Evolutionary conservation across 768 basidiomycete species (phyloP).

Genomic region (Strobilomyces dryophilus): DNA sequence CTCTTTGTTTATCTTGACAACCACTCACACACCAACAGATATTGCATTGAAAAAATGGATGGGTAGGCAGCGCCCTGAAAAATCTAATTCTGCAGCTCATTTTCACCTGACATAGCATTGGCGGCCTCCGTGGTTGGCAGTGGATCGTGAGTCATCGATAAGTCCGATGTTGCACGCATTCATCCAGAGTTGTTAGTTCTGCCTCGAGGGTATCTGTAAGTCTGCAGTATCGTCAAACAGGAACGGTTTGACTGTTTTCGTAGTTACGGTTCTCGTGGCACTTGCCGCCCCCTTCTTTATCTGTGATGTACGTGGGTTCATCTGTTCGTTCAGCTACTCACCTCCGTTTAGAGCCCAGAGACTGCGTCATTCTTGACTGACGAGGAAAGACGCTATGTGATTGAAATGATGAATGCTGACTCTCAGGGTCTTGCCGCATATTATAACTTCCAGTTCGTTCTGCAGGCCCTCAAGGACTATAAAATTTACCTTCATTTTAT

Average conservation of each 20-base stretch:
- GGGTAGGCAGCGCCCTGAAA: slow-evolving; percentile 26
- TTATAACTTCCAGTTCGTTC: slow-evolving; percentile 41
- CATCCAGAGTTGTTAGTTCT: slow-evolving; percentile 22
- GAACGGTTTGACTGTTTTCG: neutral
- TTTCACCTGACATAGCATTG: slow-evolving; percentile 17
- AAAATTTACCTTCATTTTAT: slow-evolving; percentile 31
- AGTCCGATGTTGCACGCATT: neutral
- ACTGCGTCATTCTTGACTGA: slow-evolving; percentile 27
- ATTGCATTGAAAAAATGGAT: slow-evolving; percentile 28
- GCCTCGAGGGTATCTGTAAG: slow-evolving; percentile 26
- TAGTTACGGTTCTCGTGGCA: slow-evolving; percentile 13
- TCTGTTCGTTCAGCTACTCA: neutral
- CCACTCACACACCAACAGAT: slow-evolving; percentile 26
- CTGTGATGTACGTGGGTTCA: slow-evolving; percentile 39
- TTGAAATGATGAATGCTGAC: slow-evolving; percentile 40
- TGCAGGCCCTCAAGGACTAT: slow-evolving; percentile 45
- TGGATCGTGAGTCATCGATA: slow-evolving; percentile 32
- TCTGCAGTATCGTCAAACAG: neutral
- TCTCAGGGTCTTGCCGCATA: slow-evolving; percentile 41
- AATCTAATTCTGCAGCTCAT: neutral
- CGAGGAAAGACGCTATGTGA: slow-evolving; percentile 37
- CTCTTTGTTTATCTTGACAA: neutral
- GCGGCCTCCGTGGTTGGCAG: slow-evolving; percentile 35
- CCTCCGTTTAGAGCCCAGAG: slow-evolving; percentile 4
- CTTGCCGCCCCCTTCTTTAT: slow-evolving; percentile 41